phyloP scores from a whole-genome alignment of 371 early-diverging fungal genomes.

The Caulochytrium protostelioides region DNA sequence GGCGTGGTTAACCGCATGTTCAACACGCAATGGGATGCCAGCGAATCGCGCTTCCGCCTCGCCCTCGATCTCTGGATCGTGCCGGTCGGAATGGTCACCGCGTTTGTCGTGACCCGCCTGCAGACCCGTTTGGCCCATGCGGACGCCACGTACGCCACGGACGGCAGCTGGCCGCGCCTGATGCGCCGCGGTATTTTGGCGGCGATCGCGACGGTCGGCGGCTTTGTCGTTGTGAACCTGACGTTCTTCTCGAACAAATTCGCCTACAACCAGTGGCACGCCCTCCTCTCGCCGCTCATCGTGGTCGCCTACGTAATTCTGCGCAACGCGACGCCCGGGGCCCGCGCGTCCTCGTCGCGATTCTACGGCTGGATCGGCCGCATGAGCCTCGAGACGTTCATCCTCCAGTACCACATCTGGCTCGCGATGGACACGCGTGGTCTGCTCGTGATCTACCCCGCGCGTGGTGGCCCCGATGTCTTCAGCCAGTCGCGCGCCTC shows the following conservation, averaged over 20 bases:
- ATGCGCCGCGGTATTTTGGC: constrained; percentile 8
- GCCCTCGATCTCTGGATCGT: constrained; percentile 8
- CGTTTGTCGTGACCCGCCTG: not conserved
- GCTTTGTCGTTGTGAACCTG: constrained; percentile 27
- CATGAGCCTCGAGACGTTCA: constrained; percentile 48
- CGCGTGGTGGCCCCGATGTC: too few relatives aligned
- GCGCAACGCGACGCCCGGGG: constrained; percentile 32
- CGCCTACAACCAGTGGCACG: constrained; percentile 33
- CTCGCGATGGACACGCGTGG: constrained; percentile 49
- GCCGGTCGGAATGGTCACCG: constrained; percentile 7
- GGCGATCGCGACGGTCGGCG: constrained; percentile 15
- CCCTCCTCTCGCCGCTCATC: constrained; percentile 37
- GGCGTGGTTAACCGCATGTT: constrained; percentile 4
- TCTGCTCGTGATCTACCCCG: constrained; percentile 19
- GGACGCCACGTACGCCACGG: constrained; percentile 16
- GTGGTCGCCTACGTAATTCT: constrained; percentile 36
- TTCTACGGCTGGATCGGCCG: constrained; percentile 38
- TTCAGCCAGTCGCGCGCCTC: too few relatives aligned
- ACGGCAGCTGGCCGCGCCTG: constrained; percentile 17
- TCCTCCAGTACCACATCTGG: constrained; percentile 60
- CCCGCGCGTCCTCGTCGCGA: constrained; percentile 26
- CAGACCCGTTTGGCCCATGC: too few relatives aligned
- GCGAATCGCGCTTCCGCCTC: constrained; percentile 9
- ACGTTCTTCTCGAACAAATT: constrained; percentile 21
- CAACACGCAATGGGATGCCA: constrained; percentile 7